Base-by-base conservation (phyloP, 2,329 filamentous ascomycete genomes). In the Colletotrichum lentis region DNA sequence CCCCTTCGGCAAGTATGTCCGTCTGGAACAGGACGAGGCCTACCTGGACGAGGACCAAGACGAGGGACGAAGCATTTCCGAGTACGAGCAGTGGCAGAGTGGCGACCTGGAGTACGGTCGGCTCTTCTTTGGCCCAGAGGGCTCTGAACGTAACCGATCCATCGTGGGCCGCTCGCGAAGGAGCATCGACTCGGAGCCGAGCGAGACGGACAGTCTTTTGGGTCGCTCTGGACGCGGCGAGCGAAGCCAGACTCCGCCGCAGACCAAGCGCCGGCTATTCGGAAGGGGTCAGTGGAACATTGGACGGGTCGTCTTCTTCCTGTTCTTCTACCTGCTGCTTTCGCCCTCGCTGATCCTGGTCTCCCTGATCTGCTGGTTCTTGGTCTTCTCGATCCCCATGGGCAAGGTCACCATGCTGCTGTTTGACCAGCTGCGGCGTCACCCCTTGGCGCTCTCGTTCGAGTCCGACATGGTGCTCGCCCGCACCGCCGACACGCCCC, bases 341-440 rank as follows among this genome's bases (percentile, higher is more conserved):
- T 93, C 92, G 3, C 96, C 96, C 1, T 87, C 92, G 22, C 86
- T 98, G 71, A 90, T 98, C 73, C 75, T 97, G 50, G 94, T 96
- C 43, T 97, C 94, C 10, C 88, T 87, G 31, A 86, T 97, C 68
- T 99, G 96, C 81, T 99, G 95, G 94, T 90, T 99, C 75, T 80
- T 98, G 72, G 96, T 99, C 66, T 99, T 99, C 81, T 94, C 90
- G 84, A 99, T 99, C 62, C 96, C 96, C 10, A 99, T 99, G 96
- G 96, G 94, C 74, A 97, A 96, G 77, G 92, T 97, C 47, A 97
- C 94, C 3, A 86, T 95, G 70, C 87, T 98, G 64, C 83, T 99
- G 16, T 92, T 97, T 76, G 90, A 95, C 78, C 96, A 99, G 78
- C 86, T 99, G 27, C 90, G 95, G 62, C 91, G 96, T 54, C 96